Evolutionary conservation across 441 rosid genomes (phyloP), one percentile per base, ranked within the genome.

Genomic region (Cnidoscolus chayamansa): DNA sequence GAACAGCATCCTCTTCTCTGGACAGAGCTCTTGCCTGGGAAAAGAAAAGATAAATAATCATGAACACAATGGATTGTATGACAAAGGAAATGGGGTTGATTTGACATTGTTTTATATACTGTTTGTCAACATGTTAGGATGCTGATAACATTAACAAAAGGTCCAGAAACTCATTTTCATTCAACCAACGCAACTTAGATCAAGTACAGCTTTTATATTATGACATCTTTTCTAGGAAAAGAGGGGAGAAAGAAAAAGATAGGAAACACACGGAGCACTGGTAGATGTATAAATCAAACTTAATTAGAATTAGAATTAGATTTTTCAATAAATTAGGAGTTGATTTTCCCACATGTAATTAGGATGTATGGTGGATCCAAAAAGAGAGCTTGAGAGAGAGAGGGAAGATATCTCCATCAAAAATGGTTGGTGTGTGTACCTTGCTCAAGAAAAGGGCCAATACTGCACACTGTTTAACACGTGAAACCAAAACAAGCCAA

Each of bases 1-100:
- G 75, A 86, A 84, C 32, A 89, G 61, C 91, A 87, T 87, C 73
- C 94, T 84, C 81, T 87, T 89, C 74, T 89, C 94, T 25, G 94
- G 94, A 76, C 94, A 89, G 31, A 87, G 80, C 80, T 89, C 94
- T 82, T 86, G 89, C 83, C 91, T 89, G 77, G 67, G 49, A 25
- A 25, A 49, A 73, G 48, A 13, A 63, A 17, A 30, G 61, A 11
- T 25, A 67, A 47, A 45, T 8, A 64, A 70, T 65, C 32, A 76
- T 48, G 20, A 45, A 74, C 8, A 15, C 63, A 60, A 30, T 20
- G 68, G 13, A 70, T 47, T 15, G 47, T 49, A 30, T 30, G 49
- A 35, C 5, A 51, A 20, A 55, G 17, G 60, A 62, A n/a, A 1
- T 3, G 7, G 5, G 32, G 55, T 32, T 1, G 15, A 32, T 32